A percentile compares a stretch with the other conserved stretches of the same genome.
Conservation (phyloP, 1,284 basidiomycete species). For the Rhodotorula sp. region DNA sequence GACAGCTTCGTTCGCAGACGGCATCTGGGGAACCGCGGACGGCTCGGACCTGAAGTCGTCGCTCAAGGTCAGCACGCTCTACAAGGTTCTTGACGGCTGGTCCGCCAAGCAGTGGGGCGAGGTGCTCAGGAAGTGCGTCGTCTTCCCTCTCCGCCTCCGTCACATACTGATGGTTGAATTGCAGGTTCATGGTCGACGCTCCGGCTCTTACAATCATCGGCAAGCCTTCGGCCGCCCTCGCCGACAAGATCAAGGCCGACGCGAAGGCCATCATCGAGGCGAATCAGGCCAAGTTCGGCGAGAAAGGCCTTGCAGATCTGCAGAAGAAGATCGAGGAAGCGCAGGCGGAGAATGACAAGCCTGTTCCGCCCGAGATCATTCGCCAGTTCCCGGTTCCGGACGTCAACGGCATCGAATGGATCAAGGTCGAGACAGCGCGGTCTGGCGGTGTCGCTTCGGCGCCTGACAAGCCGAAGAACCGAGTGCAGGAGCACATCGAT, state of each 20-base stretch:
- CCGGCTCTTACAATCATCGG: constrained; percentile 74
- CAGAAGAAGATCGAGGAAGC: constrained; percentile 72
- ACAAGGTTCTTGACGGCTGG: constrained; percentile 64
- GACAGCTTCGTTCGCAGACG: constrained; percentile 65
- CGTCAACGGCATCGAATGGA: constrained; percentile 89
- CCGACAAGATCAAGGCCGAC: constrained; percentile 73
- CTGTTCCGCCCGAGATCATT: constrained; percentile 75
- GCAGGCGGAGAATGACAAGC: constrained; percentile 78
- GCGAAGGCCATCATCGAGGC: constrained; percentile 74
- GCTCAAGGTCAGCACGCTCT: constrained; percentile 77
- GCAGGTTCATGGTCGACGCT: constrained; percentile 73
- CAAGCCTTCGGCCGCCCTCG: constrained; percentile 82
- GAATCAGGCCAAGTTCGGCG: constrained; percentile 71
- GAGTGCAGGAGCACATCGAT: constrained; percentile 66
- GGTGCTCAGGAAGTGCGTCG: constrained; percentile 71
- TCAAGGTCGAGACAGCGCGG: constrained; percentile 73
- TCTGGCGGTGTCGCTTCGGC: constrained; percentile 46
- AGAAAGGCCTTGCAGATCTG: constrained; percentile 73
- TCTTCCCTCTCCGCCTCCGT: constrained; percentile 1
- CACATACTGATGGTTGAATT: background rate
- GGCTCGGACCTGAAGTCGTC: constrained; percentile 73
- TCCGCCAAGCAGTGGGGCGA: constrained; percentile 72
- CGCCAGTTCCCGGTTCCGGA: constrained; percentile 82
- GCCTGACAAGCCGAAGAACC: constrained; percentile 34
- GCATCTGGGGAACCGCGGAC: constrained; percentile 80